Evolutionary conservation across 306 rosid species (phyloP), one percentile per base, ranked within the genome.

Genomic region (Fragaria iinumae): DNA sequence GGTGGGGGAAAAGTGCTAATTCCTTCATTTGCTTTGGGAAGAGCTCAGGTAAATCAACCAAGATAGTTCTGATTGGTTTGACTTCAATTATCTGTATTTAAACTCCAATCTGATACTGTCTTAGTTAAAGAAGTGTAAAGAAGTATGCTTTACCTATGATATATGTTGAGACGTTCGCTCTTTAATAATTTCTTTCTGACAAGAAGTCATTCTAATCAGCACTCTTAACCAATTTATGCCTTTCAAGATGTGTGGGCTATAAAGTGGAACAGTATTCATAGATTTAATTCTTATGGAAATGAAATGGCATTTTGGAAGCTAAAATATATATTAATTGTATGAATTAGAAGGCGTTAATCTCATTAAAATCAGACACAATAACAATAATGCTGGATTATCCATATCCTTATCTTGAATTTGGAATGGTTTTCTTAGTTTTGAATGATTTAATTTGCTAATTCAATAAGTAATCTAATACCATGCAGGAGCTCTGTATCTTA

Each of bases 1-100:
- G 82, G 85, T 14, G 97, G 97, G 76, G 98, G 98, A 69, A 94
- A 91, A 81, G 98, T 94, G 78, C 96, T 91, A 76, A 91, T 94
- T 90, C 97, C 98, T 76, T 85, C 98, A 68, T 91, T 90, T 88
- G 98, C 93, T 74, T 90, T 94, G n/a, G 97, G 97, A 84, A 91
- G 97, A 86, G 96, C 98, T 83, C 97, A 94, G 98, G 98, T 94
- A 83, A 71, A 77, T 44, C 74, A 34, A 69, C 69, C 6, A 77
- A 60, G 45, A 75, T 82, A 7, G 43, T 75, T 69, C 57, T 36
- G 57, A 50, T 47, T 69, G 70, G 49, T 67, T 52, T 77, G 36
- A 80, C 9, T 53, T 39, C 29, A 21, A 3, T 3, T 53, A 45
- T 32, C 12, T 57, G 57, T 74, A 18, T 21, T 16, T 71, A 69